These are phyloP conservation scores for Micromonas commoda DNA, from an alignment of 139 green algal genomes.

Conservation along the genomic window DNA sequence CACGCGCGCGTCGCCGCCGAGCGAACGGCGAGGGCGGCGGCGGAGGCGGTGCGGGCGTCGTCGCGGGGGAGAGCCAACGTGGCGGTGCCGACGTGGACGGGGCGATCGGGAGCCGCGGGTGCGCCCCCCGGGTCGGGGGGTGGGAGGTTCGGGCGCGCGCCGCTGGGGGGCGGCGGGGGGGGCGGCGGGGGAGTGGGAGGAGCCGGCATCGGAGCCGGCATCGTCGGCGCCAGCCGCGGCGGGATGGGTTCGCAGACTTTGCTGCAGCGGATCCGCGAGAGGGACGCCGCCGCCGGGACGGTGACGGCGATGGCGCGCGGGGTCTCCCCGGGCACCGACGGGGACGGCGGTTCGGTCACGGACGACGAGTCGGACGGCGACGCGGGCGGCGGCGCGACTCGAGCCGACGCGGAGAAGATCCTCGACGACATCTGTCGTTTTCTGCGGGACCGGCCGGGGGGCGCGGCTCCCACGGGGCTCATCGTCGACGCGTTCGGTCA, in stretches of 20 bases:
- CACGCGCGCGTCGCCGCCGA: slow-evolving; percentile 53
- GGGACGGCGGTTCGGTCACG: too few relatives aligned
- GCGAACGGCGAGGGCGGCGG: slow-evolving; percentile 40
- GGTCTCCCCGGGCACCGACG: too few relatives aligned
- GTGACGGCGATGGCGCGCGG: background rate
- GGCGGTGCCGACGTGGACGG: slow-evolving; percentile 80
- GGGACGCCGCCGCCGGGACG: slow-evolving; percentile 15
- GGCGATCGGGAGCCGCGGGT: slow-evolving; percentile 56
- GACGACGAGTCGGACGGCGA: slow-evolving; percentile 6
- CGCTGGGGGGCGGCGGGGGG: background rate
- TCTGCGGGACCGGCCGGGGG: slow-evolving; percentile 48
- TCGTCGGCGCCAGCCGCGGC: background rate
- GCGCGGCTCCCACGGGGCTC: slow-evolving; percentile 41
- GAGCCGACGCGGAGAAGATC: background rate
- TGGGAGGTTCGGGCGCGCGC: background rate
- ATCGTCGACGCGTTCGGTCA: slow-evolving; percentile 56
- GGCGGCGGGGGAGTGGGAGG: background rate
- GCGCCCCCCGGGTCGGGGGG: slow-evolving; percentile 26
- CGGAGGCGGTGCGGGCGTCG: slow-evolving; percentile 61
- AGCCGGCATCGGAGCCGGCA: background rate
- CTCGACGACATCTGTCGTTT: slow-evolving; percentile 37
- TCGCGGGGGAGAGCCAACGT: slow-evolving; percentile 43
- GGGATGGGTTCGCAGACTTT: slow-evolving; percentile 30
- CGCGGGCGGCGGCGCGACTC: slow-evolving; percentile 21
- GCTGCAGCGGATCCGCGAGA: slow-evolving; percentile 45